Conservation (phyloP, 1,284 basidiomycete species). For the Hymenochaete sp. region DNA sequence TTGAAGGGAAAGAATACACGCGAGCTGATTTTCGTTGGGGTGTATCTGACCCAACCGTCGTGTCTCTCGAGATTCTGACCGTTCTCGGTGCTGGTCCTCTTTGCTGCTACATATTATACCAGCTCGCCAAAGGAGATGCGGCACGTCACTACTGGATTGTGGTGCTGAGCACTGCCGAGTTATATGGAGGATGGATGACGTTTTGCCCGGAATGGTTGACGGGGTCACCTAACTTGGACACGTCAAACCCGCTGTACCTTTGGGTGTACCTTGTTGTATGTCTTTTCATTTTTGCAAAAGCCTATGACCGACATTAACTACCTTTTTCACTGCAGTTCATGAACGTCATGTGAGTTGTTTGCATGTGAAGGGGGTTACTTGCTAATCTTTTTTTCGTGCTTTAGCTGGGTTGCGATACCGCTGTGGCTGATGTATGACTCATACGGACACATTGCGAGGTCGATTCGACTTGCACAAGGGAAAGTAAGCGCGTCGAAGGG, state of each 20-base stretch:
- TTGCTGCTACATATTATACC: constrained; percentile 59
- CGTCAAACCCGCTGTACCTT: constrained; percentile 47
- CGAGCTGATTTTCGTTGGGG: constrained; percentile 76
- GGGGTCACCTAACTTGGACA: constrained; percentile 62
- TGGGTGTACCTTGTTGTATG: constrained; percentile 40
- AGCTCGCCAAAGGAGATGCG: constrained; percentile 53
- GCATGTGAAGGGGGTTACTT: not conserved
- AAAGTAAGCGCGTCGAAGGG: constrained; percentile 4
- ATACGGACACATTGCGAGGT: constrained; percentile 53
- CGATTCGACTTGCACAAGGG: constrained; percentile 41
- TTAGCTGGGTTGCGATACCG: constrained; percentile 72
- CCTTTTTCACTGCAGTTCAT: constrained; percentile 47
- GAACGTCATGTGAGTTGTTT: constrained; percentile 58
- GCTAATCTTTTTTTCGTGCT: constrained; percentile 19
- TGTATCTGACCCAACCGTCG: constrained; percentile 63
- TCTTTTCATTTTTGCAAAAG: constrained; percentile 12
- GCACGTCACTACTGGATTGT: constrained; percentile 75
- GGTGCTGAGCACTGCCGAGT: constrained; percentile 62
- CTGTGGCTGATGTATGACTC: constrained; percentile 69
- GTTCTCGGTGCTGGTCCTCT: constrained; percentile 69
- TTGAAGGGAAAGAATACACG: constrained; percentile 58
- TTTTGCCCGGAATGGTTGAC: constrained; percentile 80
- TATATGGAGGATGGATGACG: constrained; percentile 79
- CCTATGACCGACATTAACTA: constrained; percentile 10
- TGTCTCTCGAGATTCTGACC: constrained; percentile 74